These are phyloP conservation scores for Dictyostelium firmibasis DNA, from an alignment of 78 protist genomes.

Conservation along the genomic window DNA sequence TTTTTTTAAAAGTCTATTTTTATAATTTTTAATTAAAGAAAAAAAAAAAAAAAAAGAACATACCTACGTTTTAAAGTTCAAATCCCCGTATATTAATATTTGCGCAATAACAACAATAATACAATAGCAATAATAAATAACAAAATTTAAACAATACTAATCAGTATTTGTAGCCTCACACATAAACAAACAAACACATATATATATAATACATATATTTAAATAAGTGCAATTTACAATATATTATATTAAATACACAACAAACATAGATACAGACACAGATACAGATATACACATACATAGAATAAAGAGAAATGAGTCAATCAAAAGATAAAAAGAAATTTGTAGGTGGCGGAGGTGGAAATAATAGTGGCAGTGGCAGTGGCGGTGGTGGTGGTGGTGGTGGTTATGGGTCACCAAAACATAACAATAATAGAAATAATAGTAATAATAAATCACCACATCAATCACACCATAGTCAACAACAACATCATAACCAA, in stretches of 20 bases:
- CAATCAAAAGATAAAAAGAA: constrained; percentile 9
- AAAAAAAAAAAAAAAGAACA: neutral
- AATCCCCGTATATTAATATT: neutral
- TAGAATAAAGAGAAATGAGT: neutral
- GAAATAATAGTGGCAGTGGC: neutral
- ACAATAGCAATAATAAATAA: neutral
- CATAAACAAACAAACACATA: too few species aligned
- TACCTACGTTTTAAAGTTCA: neutral
- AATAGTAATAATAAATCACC: neutral
- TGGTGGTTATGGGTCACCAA: neutral
- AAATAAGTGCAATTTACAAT: neutral
- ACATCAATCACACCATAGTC: neutral
- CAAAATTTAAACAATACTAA: neutral
- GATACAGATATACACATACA: neutral
- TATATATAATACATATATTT: neutral
- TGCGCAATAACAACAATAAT: neutral
- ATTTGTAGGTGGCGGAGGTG: neutral
- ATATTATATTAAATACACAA: neutral
- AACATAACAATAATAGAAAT: neutral
- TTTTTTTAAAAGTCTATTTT: neutral
- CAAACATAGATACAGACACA: neutral
- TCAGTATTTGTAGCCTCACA: neutral
- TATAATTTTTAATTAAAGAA: neutral
- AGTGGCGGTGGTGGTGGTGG: neutral
- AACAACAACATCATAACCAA: neutral